These are phyloP conservation scores for Dioszegia crocea DNA, from an alignment of 768 basidiomycete species.

Conservation along the genomic window DNA sequence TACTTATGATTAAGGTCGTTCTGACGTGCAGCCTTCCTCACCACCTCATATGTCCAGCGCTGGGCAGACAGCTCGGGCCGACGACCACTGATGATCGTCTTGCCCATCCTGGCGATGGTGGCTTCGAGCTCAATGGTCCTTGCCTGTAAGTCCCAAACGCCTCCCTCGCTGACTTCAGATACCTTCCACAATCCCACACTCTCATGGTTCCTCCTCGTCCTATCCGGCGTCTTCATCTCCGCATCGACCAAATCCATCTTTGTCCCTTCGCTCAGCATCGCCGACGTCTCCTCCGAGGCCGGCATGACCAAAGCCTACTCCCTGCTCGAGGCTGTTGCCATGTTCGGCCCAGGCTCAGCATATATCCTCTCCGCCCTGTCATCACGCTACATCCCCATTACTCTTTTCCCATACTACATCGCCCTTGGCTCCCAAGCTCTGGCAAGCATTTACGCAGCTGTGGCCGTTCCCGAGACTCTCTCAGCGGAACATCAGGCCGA, in stretches of 20 bases:
- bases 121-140: conserved; percentile 31
- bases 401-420: conserved; percentile 37
- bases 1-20: not conserved
- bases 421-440: conserved; percentile 32
- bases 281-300: conserved; percentile 32
- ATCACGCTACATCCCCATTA: conserved; percentile 31
- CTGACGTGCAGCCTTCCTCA: conserved; percentile 32
- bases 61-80: conserved; percentile 36
- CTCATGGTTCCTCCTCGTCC: conserved; percentile 30
- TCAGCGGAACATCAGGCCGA: conserved; percentile 10
- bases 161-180: conserved; percentile 5
- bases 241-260: conserved; percentile 41
- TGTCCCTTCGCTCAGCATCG: conserved; percentile 33
- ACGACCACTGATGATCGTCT: conserved; percentile 28
- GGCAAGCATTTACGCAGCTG: conserved; percentile 26
- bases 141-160: conserved; percentile 23
- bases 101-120: conserved; percentile 35
- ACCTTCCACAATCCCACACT: conserved; percentile 5
- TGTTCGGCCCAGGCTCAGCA: conserved; percentile 37
- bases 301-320: conserved; percentile 36
- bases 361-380: conserved; percentile 35
- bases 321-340: conserved; percentile 35
- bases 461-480: conserved; percentile 33
- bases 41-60: conserved; percentile 33
- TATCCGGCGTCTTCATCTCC: conserved; percentile 36